These are phyloP conservation scores for Xerocomus spinulosus DNA, from an alignment of 768 basidiomycete genomes.

Conservation along the genomic window DNA sequence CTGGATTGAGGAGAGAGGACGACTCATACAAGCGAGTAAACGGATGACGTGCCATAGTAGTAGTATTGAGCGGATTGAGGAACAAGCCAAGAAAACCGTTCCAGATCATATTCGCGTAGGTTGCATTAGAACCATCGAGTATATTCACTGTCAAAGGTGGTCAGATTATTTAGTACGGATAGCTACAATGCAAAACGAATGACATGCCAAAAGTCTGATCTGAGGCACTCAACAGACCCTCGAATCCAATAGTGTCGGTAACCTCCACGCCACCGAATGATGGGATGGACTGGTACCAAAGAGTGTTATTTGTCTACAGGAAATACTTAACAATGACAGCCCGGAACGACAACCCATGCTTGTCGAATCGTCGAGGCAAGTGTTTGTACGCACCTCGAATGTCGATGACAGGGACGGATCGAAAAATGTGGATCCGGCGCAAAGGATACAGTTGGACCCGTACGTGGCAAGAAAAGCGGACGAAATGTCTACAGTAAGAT, in stretches of 20 bases:
- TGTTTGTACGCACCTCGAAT: conserved; percentile 17
- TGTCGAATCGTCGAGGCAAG: background rate
- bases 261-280: conserved; percentile 17
- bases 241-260: conserved; percentile 19
- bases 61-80: conserved; percentile 19
- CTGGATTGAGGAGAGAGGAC: conserved; percentile 27
- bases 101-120: conserved; percentile 1
- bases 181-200: background rate
- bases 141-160: conserved; percentile 17
- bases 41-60: conserved; percentile 6
- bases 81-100: conserved; percentile 27
- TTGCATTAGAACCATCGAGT: conserved; percentile 17
- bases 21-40: conserved; percentile 19
- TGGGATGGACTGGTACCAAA: conserved; percentile 12
- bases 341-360: background rate
- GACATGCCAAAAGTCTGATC: conserved; percentile 16
- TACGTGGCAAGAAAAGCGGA: conserved; percentile 14
- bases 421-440: conserved; percentile 18
- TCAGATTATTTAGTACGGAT: background rate
- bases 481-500: conserved; percentile 21
- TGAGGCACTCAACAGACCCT: conserved; percentile 12
- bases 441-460: conserved; percentile 24
- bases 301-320: conserved; percentile 14
- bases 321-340: background rate
- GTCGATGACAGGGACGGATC: conserved; percentile 22